phyloP scores from a whole-genome alignment of 192 early-diverging fungal genomes.

The Coemansia aciculifera region DNA sequence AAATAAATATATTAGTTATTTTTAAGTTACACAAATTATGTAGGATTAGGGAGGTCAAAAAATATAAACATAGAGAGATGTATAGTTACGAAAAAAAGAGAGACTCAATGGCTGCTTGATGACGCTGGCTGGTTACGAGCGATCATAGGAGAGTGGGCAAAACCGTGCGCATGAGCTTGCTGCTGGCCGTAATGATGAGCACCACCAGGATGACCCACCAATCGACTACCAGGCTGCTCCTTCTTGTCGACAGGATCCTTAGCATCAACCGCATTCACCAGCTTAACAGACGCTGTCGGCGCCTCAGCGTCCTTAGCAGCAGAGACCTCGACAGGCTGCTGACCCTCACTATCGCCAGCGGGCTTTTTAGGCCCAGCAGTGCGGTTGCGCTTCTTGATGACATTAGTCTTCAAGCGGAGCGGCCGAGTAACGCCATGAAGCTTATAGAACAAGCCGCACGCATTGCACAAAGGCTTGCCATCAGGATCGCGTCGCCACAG shows the following conservation, averaged over 20 bases:
- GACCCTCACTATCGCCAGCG: background rate
- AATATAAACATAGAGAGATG: background rate
- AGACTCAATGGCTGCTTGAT: background rate
- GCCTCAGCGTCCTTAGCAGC: background rate
- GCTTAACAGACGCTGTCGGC: background rate
- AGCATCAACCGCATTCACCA: background rate
- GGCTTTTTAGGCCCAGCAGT: slow-evolving; percentile 33
- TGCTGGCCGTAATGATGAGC: background rate
- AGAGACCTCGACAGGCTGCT: background rate
- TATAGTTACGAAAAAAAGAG: background rate
- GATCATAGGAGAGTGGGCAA: background rate
- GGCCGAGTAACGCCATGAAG: slow-evolving; percentile 93
- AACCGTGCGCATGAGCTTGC: background rate
- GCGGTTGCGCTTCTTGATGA: slow-evolving; percentile 95
- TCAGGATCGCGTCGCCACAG: slow-evolving; percentile 91
- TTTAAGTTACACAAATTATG: background rate
- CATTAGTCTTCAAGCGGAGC: slow-evolving; percentile 88
- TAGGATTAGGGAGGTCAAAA: background rate
- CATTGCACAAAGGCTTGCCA: slow-evolving; percentile 94
- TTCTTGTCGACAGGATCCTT: background rate
- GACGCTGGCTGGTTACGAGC: background rate
- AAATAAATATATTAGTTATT: background rate
- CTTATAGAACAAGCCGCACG: slow-evolving; percentile 95
- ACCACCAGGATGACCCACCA: background rate
- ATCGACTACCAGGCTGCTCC: background rate